These are phyloP conservation scores for Paramecium bursaria DNA, from an alignment of 73 alveolate genomes.

Conservation along the genomic window DNA sequence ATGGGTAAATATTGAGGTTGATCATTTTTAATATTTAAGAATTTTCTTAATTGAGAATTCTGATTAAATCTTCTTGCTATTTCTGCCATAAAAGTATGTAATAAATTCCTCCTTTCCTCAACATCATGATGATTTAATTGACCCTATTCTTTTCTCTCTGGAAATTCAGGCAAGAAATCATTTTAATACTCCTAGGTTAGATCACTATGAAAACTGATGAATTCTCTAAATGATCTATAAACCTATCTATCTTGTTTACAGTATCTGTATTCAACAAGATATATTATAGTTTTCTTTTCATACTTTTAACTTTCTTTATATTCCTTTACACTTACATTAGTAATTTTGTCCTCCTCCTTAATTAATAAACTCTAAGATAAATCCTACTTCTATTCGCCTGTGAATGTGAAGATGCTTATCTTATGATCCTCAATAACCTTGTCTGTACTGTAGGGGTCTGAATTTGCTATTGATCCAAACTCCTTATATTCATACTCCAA, in stretches of 20 bases:
- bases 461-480: neutral
- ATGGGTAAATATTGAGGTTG: neutral
- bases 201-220: slow-evolving; percentile 21
- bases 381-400: neutral
- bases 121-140: neutral
- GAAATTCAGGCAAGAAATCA: neutral
- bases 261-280: neutral
- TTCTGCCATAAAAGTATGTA: neutral
- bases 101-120: slow-evolving; percentile 5
- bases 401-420: neutral
- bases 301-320: neutral
- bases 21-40: slow-evolving; percentile 1
- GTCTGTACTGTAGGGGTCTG: no score
- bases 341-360: neutral
- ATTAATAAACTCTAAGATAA: neutral
- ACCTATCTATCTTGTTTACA: neutral
- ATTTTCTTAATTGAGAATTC: neutral
- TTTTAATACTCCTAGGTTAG: neutral
- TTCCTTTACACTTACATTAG: neutral
- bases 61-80: neutral
- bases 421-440: no score
- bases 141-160: neutral
- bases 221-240: slow-evolving; percentile 40
- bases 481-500: slow-evolving; percentile 16
- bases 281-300: neutral